Percentiles rank a stretch among this genome's conserved stretches.
These are phyloP conservation scores for Rhodotorula graminis DNA, from an alignment of 768 basidiomycete genomes.

Conservation along the genomic window DNA sequence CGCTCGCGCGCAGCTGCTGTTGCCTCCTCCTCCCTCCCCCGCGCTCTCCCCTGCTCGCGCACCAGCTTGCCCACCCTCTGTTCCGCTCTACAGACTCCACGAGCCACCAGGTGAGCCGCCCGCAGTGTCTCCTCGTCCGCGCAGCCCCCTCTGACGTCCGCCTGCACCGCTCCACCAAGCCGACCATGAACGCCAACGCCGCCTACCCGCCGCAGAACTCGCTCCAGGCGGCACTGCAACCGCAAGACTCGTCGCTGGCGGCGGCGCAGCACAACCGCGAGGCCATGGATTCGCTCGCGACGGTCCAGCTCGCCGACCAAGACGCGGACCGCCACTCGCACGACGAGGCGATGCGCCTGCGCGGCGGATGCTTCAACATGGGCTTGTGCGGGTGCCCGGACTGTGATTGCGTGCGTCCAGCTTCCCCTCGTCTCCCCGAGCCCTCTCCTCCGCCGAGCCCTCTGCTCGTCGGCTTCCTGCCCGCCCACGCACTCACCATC, in stretches of 20 bases:
- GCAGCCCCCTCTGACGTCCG: not conserved
- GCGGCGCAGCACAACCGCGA: not conserved
- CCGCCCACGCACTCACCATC: too few species aligned
- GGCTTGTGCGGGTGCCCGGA: not conserved
- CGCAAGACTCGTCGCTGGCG: not conserved
- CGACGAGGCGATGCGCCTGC: constrained; percentile 1
- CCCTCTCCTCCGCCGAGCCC: too few species aligned
- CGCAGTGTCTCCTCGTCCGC: not conserved
- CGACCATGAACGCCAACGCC: not conserved
- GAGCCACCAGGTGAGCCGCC: too few species aligned
- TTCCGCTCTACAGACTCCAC: too few species aligned
- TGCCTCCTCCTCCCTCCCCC: too few species aligned
- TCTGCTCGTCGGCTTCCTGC: too few species aligned
- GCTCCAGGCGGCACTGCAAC: constrained; percentile 3
- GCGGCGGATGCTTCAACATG: not conserved
- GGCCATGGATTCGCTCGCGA: constrained; percentile 1
- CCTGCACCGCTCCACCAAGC: not conserved
- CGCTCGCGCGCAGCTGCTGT: too few species aligned
- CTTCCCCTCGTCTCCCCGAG: not conserved
- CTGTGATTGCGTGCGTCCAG: not conserved
- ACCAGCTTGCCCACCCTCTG: not conserved
- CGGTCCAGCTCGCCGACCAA: not conserved
- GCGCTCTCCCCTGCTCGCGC: too few species aligned
- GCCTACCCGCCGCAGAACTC: constrained; percentile 14
- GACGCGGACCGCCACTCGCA: not conserved